These are phyloP conservation scores for Evansstolkia leycettana DNA, from an alignment of 495 filamentous ascomycete species.

Conservation along the genomic window DNA sequence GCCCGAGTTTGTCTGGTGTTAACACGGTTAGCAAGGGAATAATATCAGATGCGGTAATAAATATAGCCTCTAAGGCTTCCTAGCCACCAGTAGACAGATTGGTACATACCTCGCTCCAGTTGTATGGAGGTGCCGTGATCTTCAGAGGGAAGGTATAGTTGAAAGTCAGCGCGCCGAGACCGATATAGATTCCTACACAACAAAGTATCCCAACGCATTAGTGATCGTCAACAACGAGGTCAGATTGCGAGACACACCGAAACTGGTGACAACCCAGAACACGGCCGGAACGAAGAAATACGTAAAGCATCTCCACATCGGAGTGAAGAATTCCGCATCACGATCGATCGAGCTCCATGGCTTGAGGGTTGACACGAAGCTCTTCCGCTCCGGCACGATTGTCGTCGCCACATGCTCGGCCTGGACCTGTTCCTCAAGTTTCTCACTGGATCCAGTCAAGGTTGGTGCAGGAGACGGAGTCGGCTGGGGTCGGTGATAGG, in stretches of 20 bases:
- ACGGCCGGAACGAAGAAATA: conserved; percentile 45
- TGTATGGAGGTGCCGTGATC: conserved; percentile 43
- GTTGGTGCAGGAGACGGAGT: background rate
- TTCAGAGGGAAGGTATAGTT: conserved; percentile 48
- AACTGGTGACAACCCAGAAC: conserved; percentile 46
- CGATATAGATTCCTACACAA: conserved; percentile 38
- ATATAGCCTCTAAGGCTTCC: no score
- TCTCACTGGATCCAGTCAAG: background rate
- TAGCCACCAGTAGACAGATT: no score
- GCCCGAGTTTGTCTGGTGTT: conserved; percentile 34
- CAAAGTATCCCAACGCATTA: background rate
- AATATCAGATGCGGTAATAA: no score
- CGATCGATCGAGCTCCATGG: conserved; percentile 30
- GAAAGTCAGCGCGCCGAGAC: conserved; percentile 44
- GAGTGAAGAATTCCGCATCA: conserved; percentile 30
- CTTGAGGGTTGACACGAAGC: conserved; percentile 31
- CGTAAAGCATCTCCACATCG: conserved; percentile 37
- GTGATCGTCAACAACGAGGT: no score
- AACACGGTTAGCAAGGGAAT: background rate
- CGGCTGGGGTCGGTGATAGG: conserved; percentile 32
- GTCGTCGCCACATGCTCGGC: conserved; percentile 5
- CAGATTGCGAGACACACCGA: no score
- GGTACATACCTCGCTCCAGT: conserved; percentile 33
- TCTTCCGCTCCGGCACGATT: conserved; percentile 12
- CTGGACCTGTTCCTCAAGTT: conserved; percentile 1